Evolutionary conservation across 495 filamentous ascomycete species (phyloP).

Genomic region (Aspergillus egyptiacus): DNA sequence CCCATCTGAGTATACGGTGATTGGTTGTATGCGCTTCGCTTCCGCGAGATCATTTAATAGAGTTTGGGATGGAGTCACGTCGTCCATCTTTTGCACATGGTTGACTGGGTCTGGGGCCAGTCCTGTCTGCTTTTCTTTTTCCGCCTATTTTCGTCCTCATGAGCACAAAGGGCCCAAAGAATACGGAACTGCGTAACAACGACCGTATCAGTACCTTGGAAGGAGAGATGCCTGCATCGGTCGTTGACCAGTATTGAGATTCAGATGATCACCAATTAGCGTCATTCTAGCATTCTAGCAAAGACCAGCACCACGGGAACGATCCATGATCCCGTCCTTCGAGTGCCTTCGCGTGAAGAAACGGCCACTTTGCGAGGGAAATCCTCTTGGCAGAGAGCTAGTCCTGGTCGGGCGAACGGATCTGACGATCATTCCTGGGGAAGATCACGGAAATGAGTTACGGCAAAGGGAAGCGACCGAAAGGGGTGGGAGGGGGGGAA

Average conservation of each 20-base stretch:
- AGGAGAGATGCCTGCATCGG: not conserved
- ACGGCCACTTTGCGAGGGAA: not conserved
- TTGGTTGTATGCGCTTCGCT: constrained; percentile 13
- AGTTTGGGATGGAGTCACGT: constrained; percentile 15
- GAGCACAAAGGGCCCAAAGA: not conserved
- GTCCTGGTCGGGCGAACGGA: not conserved
- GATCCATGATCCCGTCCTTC: not conserved
- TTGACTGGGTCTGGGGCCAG: constrained; percentile 7
- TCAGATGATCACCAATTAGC: constrained; percentile 4
- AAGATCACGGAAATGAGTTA: constrained; percentile 7
- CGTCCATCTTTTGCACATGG: constrained; percentile 16
- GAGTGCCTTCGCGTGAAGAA: not conserved
- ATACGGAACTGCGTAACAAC: not conserved
- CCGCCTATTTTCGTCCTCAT: not conserved
- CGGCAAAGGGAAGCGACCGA: not conserved
- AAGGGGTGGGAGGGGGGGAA: no score
- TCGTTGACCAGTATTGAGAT: not conserved
- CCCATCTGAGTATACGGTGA: constrained; percentile 5
- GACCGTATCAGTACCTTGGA: not conserved
- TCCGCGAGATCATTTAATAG: constrained; percentile 24
- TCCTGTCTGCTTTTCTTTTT: constrained; percentile 5
- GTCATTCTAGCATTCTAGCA: not conserved
- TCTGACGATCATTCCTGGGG: constrained; percentile 2
- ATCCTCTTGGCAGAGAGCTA: not conserved
- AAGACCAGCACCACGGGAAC: not conserved